Base-by-base conservation (phyloP, 371 early-diverging fungal genomes). In the Rhizopus microsporus region DNA sequence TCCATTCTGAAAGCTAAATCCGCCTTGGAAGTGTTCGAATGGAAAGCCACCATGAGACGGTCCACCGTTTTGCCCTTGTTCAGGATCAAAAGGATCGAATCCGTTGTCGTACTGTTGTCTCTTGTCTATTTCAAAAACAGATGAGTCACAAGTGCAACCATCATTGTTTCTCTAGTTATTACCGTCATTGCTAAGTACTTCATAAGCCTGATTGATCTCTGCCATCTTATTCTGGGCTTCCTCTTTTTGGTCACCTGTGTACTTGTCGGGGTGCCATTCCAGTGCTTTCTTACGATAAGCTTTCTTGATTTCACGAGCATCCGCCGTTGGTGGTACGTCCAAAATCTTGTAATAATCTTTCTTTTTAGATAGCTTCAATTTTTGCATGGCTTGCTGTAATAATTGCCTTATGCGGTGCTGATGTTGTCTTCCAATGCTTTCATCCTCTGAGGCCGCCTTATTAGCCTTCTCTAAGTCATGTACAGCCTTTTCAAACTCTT, bases 311-410 rank as follows among this genome's bases (percentile, higher is more conserved):
- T 96, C 92, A 4, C 83, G 60, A 39, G 74, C 69, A 32, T 85
- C 72, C 4, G 95, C 96, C 38, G 85, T 80, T 4, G 88, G 72
- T 3, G 87, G 53, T 0, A 97, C 89, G 15, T 87, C 93, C 42
- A 99, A 81, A 13, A 96, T 83, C 78, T 96, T 93, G 87, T 95
- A 97, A 67, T 96, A 96, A 67, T 97, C 93, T 42, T 42, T 42
- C 15, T 42, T 42, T 61, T 86, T 80, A 5, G 89, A 84, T 61
- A 81, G 71, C 53, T 87, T 85, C 57, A 83, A 68, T 57, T 89
- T 69, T 47, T 83, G 71, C 60, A 89, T 84, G 12, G 93, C 92
- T 44, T 78, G 42, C 30, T 60, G 54, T 47, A 60, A 29, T 13
- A 53, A 13, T 9, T 48, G 54, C 23, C 54, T 31, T n/a, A 54